phyloP scores from a whole-genome alignment of 805 yeast genomes.

The Lachancea meyersii region DNA sequence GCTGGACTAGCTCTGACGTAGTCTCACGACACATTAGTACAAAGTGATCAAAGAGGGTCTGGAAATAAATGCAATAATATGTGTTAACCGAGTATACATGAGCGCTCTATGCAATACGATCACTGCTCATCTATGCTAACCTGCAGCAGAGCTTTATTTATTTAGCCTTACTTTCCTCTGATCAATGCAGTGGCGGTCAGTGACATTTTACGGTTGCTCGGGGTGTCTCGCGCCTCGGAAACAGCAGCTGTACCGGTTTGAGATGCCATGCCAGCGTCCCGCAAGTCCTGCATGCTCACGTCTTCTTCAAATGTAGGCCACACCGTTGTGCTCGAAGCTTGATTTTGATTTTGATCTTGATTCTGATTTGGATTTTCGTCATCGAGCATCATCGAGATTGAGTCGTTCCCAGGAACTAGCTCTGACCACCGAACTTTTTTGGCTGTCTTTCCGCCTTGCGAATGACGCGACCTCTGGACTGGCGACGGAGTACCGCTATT shows the following conservation, averaged over 20 bases:
- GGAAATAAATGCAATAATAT: background rate
- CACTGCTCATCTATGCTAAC: no score
- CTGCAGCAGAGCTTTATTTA: background rate
- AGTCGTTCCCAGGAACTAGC: conserved; percentile 5
- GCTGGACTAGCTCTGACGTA: no score
- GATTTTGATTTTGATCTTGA: background rate
- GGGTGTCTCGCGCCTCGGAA: background rate
- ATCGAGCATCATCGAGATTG: conserved; percentile 8
- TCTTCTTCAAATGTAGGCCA: conserved; percentile 7
- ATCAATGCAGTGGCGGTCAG: conserved; percentile 10
- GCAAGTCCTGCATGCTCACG: conserved; percentile 9
- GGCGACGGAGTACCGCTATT: conserved; percentile 10
- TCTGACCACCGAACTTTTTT: conserved; percentile 45
- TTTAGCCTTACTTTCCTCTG: conserved; percentile 3
- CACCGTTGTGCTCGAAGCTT: background rate
- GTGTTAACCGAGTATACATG: background rate
- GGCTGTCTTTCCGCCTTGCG: conserved; percentile 15
- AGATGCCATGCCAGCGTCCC: background rate
- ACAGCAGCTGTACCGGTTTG: background rate
- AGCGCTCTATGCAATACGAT: background rate
- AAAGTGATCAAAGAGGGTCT: no score
- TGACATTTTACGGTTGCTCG: conserved; percentile 10
- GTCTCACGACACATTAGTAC: no score
- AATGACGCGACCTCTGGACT: conserved; percentile 2
- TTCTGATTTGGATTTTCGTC: conserved; percentile 5